phyloP scores from a whole-genome alignment of 1,284 basidiomycete genomes.

The Xerocomus amazonicus region DNA sequence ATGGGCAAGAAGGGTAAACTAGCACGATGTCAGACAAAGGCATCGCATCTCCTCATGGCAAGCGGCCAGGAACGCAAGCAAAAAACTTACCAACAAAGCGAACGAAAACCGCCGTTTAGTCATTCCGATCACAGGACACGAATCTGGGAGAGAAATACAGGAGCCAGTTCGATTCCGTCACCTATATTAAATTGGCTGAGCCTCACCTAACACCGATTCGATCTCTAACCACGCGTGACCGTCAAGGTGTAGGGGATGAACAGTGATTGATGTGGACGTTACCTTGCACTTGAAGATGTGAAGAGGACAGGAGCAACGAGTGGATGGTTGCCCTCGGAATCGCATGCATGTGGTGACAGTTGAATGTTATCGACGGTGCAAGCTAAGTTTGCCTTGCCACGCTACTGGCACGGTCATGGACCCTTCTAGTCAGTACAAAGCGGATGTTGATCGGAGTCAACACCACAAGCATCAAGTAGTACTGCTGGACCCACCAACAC shows the following conservation, averaged over 20 bases:
- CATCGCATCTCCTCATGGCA: conserved; percentile 28
- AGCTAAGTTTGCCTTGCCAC: no score
- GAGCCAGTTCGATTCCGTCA: conserved; percentile 3
- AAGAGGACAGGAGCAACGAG: not conserved
- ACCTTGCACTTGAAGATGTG: not conserved
- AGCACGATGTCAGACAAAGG: conserved; percentile 29
- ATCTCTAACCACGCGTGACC: not conserved
- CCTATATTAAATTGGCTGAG: no score
- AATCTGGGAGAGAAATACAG: conserved; percentile 15
- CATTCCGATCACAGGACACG: conserved; percentile 11
- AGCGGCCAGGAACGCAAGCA: conserved; percentile 19
- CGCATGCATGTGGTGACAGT: conserved; percentile 9
- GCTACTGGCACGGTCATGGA: conserved; percentile 1
- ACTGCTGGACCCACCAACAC: not conserved
- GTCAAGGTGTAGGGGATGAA: not conserved
- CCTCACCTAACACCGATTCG: not conserved
- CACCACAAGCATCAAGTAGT: not conserved
- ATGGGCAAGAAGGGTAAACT: conserved; percentile 25
- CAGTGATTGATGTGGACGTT: conserved; percentile 9
- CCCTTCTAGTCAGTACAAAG: not conserved
- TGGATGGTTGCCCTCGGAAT: conserved; percentile 10
- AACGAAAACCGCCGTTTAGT: conserved; percentile 10
- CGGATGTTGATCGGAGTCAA: no score
- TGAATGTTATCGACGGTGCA: conserved; percentile 9
- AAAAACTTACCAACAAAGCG: conserved; percentile 13